A percentile compares a stretch with the other conserved stretches of the same genome.
phyloP scores from a whole-genome alignment of 495 filamentous ascomycete genomes.

The Lepraria neglecta region DNA sequence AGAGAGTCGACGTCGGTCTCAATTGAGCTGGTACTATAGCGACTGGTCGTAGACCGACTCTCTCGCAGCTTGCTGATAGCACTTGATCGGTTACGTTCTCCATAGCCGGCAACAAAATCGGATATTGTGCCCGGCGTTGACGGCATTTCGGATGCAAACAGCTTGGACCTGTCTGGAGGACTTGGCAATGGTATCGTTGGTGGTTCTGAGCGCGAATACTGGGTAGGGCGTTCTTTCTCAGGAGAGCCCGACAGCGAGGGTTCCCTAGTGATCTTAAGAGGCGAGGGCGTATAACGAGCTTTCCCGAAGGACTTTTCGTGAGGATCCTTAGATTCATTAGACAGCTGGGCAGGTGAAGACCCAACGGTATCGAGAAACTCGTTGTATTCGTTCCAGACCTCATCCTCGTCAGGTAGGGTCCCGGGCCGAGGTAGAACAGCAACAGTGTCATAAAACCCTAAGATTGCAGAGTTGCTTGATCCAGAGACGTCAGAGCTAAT shows the following conservation, averaged over 20 bases:
- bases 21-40: conserved; percentile 44
- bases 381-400: conserved; percentile 92
- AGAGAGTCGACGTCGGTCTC: conserved; percentile 31
- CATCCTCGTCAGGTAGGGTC: conserved; percentile 65
- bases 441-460: conserved; percentile 48
- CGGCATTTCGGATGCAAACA: conserved; percentile 32
- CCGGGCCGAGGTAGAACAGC: conserved; percentile 55
- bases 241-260: conserved; percentile 21
- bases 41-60: conserved; percentile 36
- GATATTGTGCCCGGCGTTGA: conserved; percentile 48
- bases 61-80: conserved; percentile 32
- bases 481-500: conserved; percentile 60
- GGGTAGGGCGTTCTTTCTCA: conserved; percentile 11
- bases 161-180: conserved; percentile 30
- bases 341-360: conserved; percentile 41
- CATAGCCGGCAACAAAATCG: conserved; percentile 48
- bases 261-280: conserved; percentile 26
- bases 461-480: conserved; percentile 61
- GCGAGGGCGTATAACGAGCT: conserved; percentile 22
- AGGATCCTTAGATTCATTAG: conserved; percentile 19
- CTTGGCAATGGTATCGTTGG: conserved; percentile 22
- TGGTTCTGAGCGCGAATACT: conserved; percentile 16
- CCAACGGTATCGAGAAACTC: conserved; percentile 74
- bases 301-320: conserved; percentile 33
- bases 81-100: conserved; percentile 41